Percentiles rank a stretch among this genome's conserved stretches.
Conservation (phyloP, 371 early-diverging fungal species). For the Coemansia sp. region DNA sequence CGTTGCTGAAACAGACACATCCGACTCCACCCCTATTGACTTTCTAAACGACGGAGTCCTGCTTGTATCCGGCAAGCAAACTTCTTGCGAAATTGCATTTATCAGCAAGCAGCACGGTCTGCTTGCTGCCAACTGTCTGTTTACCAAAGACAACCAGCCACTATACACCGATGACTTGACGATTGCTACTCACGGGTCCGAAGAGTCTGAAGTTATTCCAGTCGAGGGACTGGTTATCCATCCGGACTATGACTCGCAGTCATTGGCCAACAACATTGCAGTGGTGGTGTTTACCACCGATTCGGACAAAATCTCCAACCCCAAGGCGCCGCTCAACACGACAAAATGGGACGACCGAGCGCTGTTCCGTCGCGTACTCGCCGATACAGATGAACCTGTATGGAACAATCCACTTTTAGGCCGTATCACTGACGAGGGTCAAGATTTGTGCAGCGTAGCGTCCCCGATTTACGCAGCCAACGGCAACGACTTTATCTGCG, state of each 20-base stretch:
- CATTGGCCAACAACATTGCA: constrained; percentile 42
- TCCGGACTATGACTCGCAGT: constrained; percentile 13
- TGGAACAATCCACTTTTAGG: constrained; percentile 18
- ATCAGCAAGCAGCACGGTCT: constrained; percentile 15
- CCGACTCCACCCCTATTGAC: neutral
- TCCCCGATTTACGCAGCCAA: constrained; percentile 38
- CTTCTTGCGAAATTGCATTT: constrained; percentile 23
- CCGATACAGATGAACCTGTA: neutral
- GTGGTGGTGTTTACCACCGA: constrained; percentile 11
- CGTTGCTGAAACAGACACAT: neutral
- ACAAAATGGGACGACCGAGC: constrained; percentile 12
- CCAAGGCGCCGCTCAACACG: neutral
- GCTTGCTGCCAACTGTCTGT: constrained; percentile 29
- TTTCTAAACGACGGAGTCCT: constrained; percentile 28
- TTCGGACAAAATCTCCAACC: neutral
- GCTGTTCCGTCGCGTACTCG: constrained; percentile 24
- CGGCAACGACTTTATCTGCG: constrained; percentile 24
- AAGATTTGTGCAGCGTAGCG: constrained; percentile 10
- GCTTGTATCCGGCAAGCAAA: constrained; percentile 19
- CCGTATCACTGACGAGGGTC: neutral
- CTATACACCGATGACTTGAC: neutral
- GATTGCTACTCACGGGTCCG: constrained; percentile 20
- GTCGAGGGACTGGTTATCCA: constrained; percentile 13
- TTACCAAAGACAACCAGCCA: neutral
- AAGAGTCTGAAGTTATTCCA: neutral